phyloP scores from a whole-genome alignment of 2,329 filamentous ascomycete species.

The Talaromyces marneffei region DNA sequence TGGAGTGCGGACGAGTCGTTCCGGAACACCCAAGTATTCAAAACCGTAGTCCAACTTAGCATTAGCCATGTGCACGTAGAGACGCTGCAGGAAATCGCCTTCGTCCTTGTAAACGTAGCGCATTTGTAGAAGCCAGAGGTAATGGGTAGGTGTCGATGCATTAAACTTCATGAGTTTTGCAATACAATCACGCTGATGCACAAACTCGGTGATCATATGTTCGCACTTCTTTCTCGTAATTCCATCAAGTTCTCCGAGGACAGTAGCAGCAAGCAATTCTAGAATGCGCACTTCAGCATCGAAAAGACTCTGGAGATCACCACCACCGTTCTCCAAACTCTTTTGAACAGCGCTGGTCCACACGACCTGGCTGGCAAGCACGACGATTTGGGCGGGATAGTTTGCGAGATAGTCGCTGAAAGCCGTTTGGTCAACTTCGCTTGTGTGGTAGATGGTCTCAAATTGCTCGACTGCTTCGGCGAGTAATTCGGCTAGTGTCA shows the following conservation, averaged over 20 bases:
- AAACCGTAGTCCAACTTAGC: conserved; percentile 93
- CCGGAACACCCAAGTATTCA: conserved; percentile 93
- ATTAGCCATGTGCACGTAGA: conserved; percentile 95
- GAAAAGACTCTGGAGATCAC: conserved; percentile 63
- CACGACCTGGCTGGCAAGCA: conserved; percentile 85
- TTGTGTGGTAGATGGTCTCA: conserved; percentile 66
- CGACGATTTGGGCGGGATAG: conserved; percentile 91
- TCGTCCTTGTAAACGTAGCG: conserved; percentile 82
- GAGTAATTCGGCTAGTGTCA: conserved; percentile 82
- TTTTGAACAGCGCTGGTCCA: conserved; percentile 87
- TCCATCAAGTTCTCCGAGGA: conserved; percentile 80
- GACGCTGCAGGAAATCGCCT: conserved; percentile 72
- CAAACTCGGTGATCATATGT: conserved; percentile 96
- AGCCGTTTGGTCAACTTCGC: conserved; percentile 61
- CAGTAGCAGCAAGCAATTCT: conserved; percentile 76
- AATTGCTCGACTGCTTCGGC: conserved; percentile 82
- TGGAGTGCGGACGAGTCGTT: conserved; percentile 91
- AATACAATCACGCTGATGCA: conserved; percentile 92
- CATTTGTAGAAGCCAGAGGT: conserved; percentile 95
- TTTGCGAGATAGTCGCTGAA: conserved; percentile 74
- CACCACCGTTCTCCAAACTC: conserved; percentile 66
- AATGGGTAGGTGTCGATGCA: conserved; percentile 70
- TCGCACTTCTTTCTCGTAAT: conserved; percentile 95
- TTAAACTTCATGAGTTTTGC: conserved; percentile 73
- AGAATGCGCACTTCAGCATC: conserved; percentile 81